These are phyloP conservation scores for Rutstroemia sp. DNA, from an alignment of 2,329 filamentous ascomycete species.

Conservation along the genomic window DNA sequence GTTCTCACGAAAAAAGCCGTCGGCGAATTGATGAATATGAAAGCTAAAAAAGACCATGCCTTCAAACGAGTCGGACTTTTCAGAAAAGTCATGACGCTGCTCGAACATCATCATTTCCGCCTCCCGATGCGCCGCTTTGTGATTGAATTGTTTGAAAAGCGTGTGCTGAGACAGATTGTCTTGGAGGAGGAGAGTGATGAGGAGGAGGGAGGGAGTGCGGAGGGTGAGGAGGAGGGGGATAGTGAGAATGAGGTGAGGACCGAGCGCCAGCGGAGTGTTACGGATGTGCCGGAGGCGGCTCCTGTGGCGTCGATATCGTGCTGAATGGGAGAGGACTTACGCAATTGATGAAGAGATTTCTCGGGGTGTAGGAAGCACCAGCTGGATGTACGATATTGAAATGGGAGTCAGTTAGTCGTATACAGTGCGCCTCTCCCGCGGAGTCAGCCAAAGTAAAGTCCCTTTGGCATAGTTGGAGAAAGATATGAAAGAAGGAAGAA, in stretches of 20 bases:
- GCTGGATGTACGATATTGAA: not conserved
- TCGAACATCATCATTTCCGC: constrained; percentile 86
- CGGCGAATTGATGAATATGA: constrained; percentile 72
- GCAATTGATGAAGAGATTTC: not conserved
- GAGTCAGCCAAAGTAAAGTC: no score
- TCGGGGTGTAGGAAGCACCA: no score
- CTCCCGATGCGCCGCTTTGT: constrained; percentile 83
- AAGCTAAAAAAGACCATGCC: constrained; percentile 62
- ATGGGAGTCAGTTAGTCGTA: no score
- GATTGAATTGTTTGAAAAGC: constrained; percentile 89
- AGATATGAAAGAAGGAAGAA: no score
- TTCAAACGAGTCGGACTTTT: constrained; percentile 77
- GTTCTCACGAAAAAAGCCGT: constrained; percentile 85
- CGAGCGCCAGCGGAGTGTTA: constrained; percentile 4
- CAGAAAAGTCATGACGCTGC: constrained; percentile 72
- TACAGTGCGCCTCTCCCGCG: no score
- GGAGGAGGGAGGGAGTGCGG: constrained; percentile 25
- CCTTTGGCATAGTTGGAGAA: no score
- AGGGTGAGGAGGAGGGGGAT: constrained; percentile 27
- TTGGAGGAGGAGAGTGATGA: constrained; percentile 51
- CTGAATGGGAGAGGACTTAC: no score
- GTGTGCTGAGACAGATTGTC: constrained; percentile 76
- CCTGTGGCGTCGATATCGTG: not conserved
- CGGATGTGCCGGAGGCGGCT: not conserved
- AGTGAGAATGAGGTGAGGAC: not conserved